Base-by-base conservation (phyloP, 495 filamentous ascomycete genomes). In the Lasiosphaeriaceae sp. region DNA sequence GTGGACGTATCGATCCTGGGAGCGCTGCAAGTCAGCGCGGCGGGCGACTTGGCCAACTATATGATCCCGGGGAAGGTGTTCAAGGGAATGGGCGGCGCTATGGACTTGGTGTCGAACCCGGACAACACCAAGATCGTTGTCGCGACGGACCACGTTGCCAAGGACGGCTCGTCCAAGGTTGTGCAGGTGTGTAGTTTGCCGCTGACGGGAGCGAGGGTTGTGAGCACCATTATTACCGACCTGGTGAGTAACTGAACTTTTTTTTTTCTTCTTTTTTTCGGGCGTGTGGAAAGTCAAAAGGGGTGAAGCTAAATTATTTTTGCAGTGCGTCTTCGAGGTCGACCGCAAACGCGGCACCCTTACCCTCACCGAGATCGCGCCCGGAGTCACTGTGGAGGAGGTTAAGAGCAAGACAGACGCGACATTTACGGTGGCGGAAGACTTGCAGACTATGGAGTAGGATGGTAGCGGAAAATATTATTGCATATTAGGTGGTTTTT, bases 11-110 rank as follows among this genome's bases (percentile, higher is more conserved):
- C 79, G 11, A 83, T 85, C 68, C 73, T 85, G 6, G 82, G 82
- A 17, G 76, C 82, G 16, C 78, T 85, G 58, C 82, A 85, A 60
- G 82, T 85, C 22, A 78, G 76, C 21, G 82, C 79, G 0, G 67
- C 73, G 6, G 82, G 82, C 17, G 82, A 85, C 61, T 60, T 85
- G 47, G 82, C 82, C 19, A 85, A 85, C 64, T 85, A 82, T 69
- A 85, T 85, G 82, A 78, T 85, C 53, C 82, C 82, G 0, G 82
- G 82, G 16, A 84, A 83, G 66, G 73, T 77, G 50, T 79, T 86
- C 69, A 85, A 84, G 74, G 82, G 82, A 21, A 84, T 85, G 76
- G 82, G 82, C 44, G 82, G 82, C 11, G 82, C 82, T 14, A 85
- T 85, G 82, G 82, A 85, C 63, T 71, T 85, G 29, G 81, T 84